Base-by-base conservation (phyloP, 306 rosid species). In the Cajanus cajan region DNA sequence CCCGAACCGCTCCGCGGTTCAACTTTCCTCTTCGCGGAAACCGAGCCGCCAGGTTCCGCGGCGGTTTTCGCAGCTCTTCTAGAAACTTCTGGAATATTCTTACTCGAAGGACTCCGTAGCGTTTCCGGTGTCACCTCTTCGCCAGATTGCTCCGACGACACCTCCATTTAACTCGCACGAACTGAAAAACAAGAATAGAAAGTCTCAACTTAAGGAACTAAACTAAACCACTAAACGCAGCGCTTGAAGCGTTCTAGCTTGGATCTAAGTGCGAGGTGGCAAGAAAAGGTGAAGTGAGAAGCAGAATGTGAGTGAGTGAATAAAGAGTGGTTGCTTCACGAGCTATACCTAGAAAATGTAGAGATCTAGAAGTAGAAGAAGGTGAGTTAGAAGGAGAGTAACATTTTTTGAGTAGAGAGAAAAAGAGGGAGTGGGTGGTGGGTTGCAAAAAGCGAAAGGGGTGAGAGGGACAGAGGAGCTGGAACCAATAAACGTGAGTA, bases 91-190 rank as follows among this genome's bases (percentile, higher is more conserved):
- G 91, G 48, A 7, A 85, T 65, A 0, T 73, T 71, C 66, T 25
- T 80, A 43, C 85, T 86, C 67, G 62, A 73, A 0, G 87, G 37
- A 70, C 61, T 48, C 61, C 10, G 78, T 48, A 83, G 78, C 37
- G 69, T 90, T 76, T 81, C 93, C 1, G 66, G 78, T 16, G 54
- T 50, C 51, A 64, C 70, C 9, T 39, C 88, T 67, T 91, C 88
- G 40, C 76, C 82, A 4, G 81, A 57, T 51, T 74, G 81, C 41
- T 75, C 90, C n/a, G 55, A 66, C 51, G 92, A 78, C 16, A 52
- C 92, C 78, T 92, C 98, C 98, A 92, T 92, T 74, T 24, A 64
- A 61, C 51, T 57, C 2, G 0, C 68, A 41, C 59, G 51, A 79
- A 67, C 50, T 34, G 39, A 15, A 44, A 43, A 39, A 67, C 75